phyloP scores from a whole-genome alignment of 1,139 yeast genomes.

The Sugiyamaella neomexicana region DNA sequence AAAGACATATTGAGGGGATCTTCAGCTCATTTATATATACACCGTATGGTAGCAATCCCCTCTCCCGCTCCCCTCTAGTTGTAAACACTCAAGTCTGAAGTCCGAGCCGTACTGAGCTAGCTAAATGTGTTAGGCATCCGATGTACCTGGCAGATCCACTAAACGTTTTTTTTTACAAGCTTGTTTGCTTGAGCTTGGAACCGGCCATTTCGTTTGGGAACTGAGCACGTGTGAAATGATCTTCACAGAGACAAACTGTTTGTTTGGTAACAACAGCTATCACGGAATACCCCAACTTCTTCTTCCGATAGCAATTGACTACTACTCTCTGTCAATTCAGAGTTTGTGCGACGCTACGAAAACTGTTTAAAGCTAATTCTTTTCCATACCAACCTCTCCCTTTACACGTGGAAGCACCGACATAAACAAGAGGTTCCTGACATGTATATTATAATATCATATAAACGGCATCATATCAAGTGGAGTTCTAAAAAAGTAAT shows the following conservation, averaged over 20 bases:
- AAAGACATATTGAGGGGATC: neutral
- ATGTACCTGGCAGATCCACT: constrained; percentile 8
- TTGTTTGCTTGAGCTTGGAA: neutral
- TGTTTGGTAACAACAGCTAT: no score
- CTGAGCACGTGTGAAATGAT: constrained; percentile 1
- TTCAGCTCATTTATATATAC: neutral
- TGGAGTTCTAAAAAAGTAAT: neutral
- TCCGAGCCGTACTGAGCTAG: neutral
- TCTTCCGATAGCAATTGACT: no score
- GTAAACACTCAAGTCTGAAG: neutral
- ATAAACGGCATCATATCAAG: neutral
- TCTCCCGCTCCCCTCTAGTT: neutral
- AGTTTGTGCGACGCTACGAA: no score
- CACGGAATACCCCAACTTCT: no score
- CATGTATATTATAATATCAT: neutral
- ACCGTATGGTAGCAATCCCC: no score
- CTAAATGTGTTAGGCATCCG: neutral
- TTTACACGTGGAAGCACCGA: no score
- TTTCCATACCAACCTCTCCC: no score
- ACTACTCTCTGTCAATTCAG: no score
- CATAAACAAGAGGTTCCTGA: neutral
- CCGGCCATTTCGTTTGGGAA: neutral
- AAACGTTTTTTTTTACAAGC: neutral
- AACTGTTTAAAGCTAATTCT: no score
- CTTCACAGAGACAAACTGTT: neutral